phyloP scores from a whole-genome alignment of 768 basidiomycete species.

The Hygrophoropsis aurantiaca region DNA sequence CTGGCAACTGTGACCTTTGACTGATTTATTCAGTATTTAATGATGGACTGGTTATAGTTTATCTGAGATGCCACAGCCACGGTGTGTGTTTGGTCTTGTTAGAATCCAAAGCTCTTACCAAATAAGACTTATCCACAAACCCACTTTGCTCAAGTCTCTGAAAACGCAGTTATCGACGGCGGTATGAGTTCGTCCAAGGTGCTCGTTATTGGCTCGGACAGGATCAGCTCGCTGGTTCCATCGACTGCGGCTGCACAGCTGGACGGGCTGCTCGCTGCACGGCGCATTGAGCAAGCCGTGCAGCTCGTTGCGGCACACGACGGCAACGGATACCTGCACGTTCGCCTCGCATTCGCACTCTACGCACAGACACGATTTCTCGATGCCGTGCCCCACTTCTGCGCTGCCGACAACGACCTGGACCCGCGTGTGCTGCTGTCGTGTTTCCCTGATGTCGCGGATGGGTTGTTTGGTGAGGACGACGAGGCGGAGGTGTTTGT shows the following conservation, averaged over 20 bases:
- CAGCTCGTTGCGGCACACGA: slow-evolving; percentile 45
- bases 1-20: no score
- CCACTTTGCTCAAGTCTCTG: no score
- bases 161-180: no score
- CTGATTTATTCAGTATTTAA: no score
- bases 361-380: slow-evolving; percentile 75
- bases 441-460: slow-evolving; percentile 69
- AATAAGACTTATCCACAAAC: no score
- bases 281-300: slow-evolving; percentile 60
- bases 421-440: slow-evolving; percentile 78
- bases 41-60: no score
- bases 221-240: slow-evolving; percentile 61
- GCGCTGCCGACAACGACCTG: slow-evolving; percentile 55
- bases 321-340: slow-evolving; percentile 53
- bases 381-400: slow-evolving; percentile 74
- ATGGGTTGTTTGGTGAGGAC: slow-evolving; percentile 47
- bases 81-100: no score
- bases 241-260: slow-evolving; percentile 68
- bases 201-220: slow-evolving; percentile 54
- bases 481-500: slow-evolving; percentile 64
- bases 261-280: slow-evolving; percentile 58
- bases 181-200: slow-evolving; percentile 46
- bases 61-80: no score
- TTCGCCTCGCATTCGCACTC: slow-evolving; percentile 73
- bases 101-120: no score